These are phyloP conservation scores for Physcomitrium patens DNA, from an alignment of 225 moss, liverwort and hornwort genomes.

Conservation along the genomic window DNA sequence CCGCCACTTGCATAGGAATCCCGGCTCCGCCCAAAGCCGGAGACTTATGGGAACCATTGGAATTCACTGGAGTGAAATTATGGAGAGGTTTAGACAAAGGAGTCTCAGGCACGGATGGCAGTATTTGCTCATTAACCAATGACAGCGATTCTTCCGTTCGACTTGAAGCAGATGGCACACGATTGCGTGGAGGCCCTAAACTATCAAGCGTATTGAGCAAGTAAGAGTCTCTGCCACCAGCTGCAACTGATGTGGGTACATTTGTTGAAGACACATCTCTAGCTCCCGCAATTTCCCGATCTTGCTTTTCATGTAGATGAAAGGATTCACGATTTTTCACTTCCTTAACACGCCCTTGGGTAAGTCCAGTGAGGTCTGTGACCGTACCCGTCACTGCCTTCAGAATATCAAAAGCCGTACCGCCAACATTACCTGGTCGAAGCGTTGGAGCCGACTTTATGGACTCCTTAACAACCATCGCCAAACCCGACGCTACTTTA, in stretches of 20 bases:
- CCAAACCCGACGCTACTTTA: conserved; percentile 74
- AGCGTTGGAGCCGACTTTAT: conserved; percentile 44
- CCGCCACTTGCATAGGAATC: background rate
- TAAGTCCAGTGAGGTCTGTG: conserved; percentile 53
- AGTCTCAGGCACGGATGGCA: conserved; percentile 20
- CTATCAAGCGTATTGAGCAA: conserved; percentile 51
- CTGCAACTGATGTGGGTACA: conserved; percentile 30
- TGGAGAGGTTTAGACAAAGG: conserved; percentile 49
- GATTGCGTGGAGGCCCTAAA: conserved; percentile 39
- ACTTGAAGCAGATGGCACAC: conserved; percentile 16
- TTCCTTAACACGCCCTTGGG: conserved; percentile 49
- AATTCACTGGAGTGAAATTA: conserved; percentile 30
- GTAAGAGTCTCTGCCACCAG: conserved; percentile 40
- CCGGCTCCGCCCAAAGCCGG: background rate
- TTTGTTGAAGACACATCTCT: background rate
- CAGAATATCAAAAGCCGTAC: conserved; percentile 51
- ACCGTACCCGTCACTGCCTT: conserved; percentile 62
- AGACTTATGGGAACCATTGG: background rate
- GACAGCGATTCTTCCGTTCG: conserved; percentile 36
- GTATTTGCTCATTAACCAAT: conserved; percentile 41
- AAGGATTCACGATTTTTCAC: conserved; percentile 34
- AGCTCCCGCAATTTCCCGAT: conserved; percentile 7
- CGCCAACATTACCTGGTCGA: conserved; percentile 52
- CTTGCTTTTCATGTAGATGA: conserved; percentile 24
- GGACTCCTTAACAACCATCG: conserved; percentile 77